Evolutionary conservation across 2,329 filamentous ascomycete species (phyloP), one percentile per base, ranked within the genome.

Genomic region (Gaeumannomyces sp.): DNA sequence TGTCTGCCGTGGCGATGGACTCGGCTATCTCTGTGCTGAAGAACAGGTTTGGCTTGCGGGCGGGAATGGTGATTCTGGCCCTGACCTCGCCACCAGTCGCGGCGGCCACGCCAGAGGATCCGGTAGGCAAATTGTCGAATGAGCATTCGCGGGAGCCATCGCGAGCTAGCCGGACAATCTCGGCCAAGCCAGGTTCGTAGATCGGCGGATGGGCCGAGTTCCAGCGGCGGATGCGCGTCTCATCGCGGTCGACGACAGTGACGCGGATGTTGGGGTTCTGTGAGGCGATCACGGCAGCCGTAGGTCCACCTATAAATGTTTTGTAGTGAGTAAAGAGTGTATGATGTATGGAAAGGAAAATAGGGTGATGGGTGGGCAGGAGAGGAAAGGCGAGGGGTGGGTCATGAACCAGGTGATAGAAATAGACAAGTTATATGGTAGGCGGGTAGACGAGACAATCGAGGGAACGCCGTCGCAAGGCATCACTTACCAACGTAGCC

Each of bases 121-220:
- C 57, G 3, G 57, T 13, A 8, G 76, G 71, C 62, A 76, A 74
- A 56, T 78, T 80, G 64, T 71, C 67, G 64, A 85, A 75, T 57
- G 71, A 69, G 67, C 77, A 80, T 59, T 76, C 73, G 65, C 78
- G 81, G 53, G 80, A 78, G 56, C 85, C 85, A 70, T 88, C 85
- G 64, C 88, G 83, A 63, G 86, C 83, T 61, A 86, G 79, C 67
- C 85, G 82, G 38, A 93, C 85, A 65, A 93, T 84, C 62, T 91
- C 84, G 64, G 83, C 78, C 31, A 94, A 80, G 14, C 87, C 89
- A 0, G 89, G 88, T 76, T 94, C 91, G 75, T 91, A 89, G 67
- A 93, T 90, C 59, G 91, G 91, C 22, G 92, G 83, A 68, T 89
- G 83, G 59, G 82, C 80, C 1, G 89, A 91, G 70, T 91, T 89